Evolutionary conservation across 768 basidiomycete species (phyloP).

Genomic region (Podaxis sp.): DNA sequence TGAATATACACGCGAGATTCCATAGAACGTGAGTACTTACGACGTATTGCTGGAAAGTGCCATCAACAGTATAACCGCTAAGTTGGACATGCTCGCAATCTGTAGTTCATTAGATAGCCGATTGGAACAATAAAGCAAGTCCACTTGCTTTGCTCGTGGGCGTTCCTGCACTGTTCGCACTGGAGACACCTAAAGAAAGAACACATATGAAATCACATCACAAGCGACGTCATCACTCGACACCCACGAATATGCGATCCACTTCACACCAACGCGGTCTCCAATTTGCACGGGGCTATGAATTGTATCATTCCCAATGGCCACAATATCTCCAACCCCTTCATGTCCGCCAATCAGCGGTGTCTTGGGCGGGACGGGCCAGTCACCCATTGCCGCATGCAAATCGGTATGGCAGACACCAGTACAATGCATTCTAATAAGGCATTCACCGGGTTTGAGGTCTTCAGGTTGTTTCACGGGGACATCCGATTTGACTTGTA

Average conservation of each 20-base stretch:
- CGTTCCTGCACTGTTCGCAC: slow-evolving; percentile 76
- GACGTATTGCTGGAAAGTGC: slow-evolving; percentile 73
- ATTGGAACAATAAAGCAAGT: background rate
- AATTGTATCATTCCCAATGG: slow-evolving; percentile 67
- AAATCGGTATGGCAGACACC: slow-evolving; percentile 90
- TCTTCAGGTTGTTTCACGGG: slow-evolving; percentile 58
- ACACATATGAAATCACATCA: background rate
- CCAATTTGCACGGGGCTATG: slow-evolving; percentile 68
- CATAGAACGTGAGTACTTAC: slow-evolving; percentile 29
- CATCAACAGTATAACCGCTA: slow-evolving; percentile 75
- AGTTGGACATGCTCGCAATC: slow-evolving; percentile 60
- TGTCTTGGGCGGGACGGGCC: slow-evolving; percentile 68
- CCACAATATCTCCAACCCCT: slow-evolving; percentile 80
- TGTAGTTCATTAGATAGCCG: background rate
- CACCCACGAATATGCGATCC: slow-evolving; percentile 60
- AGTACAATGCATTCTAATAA: slow-evolving; percentile 72
- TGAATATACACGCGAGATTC: slow-evolving; percentile 1
- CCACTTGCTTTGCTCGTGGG: slow-evolving; percentile 69
- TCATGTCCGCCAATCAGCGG: slow-evolving; percentile 84
- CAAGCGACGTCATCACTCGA: background rate
- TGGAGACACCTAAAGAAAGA: slow-evolving; percentile 49
- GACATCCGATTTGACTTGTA: slow-evolving; percentile 42
- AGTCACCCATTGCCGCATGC: slow-evolving; percentile 74
- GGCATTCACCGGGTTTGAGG: slow-evolving; percentile 68
- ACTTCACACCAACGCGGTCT: slow-evolving; percentile 83